phyloP scores from a whole-genome alignment of 2,329 filamentous ascomycete genomes.

The Colletotrichum sp. region DNA sequence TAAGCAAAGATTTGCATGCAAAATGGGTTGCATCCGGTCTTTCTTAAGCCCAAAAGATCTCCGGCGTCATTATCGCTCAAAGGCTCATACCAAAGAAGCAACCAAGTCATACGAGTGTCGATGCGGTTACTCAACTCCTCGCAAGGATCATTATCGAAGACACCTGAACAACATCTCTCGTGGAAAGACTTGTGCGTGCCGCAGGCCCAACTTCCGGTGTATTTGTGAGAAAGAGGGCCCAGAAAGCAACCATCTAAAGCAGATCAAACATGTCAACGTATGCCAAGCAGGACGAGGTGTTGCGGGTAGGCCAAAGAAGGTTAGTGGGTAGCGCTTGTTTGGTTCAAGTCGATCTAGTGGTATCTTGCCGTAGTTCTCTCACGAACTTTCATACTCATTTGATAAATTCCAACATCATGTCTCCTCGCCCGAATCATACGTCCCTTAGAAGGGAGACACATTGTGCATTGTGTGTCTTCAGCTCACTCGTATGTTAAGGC shows the following conservation, averaged over 20 bases:
- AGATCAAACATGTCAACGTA: background rate
- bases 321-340: background rate
- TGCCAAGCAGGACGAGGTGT: background rate
- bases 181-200: background rate
- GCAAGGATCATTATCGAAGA: background rate
- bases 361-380: background rate
- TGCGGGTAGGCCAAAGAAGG: background rate
- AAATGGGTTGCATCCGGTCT: background rate
- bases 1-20: background rate
- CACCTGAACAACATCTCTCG: background rate
- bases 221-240: background rate
- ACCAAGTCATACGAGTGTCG: background rate
- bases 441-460: rapidly evolving
- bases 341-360: background rate
- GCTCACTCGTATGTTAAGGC: rapidly evolving
- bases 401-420: background rate
- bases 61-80: background rate
- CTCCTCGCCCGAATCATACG: background rate
- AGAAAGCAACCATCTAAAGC: background rate
- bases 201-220: rapidly evolving
- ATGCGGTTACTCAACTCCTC: background rate
- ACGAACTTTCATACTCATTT: background rate
- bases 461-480: background rate
- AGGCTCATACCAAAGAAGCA: background rate
- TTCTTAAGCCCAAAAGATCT: background rate